Conservation (phyloP, 2,329 filamentous ascomycete species). For the Diaporthe sp. region DNA sequence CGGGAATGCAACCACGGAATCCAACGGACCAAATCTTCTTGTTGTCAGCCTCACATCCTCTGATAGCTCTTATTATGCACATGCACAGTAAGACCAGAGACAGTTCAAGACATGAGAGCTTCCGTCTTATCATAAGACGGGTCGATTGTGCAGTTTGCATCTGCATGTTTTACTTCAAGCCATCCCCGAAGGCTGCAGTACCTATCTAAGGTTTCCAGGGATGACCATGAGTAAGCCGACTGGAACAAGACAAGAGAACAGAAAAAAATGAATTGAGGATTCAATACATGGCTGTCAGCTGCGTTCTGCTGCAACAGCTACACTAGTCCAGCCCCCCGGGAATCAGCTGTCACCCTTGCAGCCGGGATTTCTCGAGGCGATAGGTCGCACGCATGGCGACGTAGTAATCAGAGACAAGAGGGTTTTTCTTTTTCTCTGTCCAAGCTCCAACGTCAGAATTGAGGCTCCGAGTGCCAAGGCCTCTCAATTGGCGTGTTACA, state of each 20-base stretch:
- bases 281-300: neutral
- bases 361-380: slow-evolving; percentile 9
- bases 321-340: neutral
- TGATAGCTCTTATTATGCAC: too few species aligned
- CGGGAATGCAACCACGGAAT: slow-evolving; percentile 19
- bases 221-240: neutral
- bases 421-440: neutral
- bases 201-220: neutral
- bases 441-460: slow-evolving; percentile 30
- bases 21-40: slow-evolving; percentile 4
- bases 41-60: neutral
- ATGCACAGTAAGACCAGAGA: neutral
- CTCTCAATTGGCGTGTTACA: slow-evolving; percentile 7
- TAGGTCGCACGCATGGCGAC: slow-evolving; percentile 13
- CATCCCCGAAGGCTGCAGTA: neutral
- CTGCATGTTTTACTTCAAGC: neutral
- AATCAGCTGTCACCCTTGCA: slow-evolving; percentile 21
- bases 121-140: neutral
- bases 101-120: neutral
- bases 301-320: neutral
- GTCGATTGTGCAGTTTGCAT: neutral
- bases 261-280: neutral
- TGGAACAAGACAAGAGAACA: neutral
- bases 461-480: slow-evolving; percentile 33
- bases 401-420: neutral